Evolutionary conservation across 2,329 filamentous ascomycete genomes (phyloP).

Genomic region (Botrytis pseudocinerea): DNA sequence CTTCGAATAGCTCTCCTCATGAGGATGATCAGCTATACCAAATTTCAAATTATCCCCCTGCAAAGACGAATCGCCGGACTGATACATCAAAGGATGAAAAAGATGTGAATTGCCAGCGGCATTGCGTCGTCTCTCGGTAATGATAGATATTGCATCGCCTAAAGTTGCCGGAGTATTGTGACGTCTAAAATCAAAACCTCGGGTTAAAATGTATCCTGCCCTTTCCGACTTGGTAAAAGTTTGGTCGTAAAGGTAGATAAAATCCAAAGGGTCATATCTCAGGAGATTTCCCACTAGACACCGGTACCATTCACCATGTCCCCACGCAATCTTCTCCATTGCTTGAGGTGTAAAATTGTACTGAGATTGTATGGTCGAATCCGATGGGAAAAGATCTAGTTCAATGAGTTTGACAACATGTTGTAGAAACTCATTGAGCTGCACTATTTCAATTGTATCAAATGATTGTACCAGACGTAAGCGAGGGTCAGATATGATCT

Average conservation of each 20-base stretch:
- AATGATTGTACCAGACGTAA: slow-evolving; percentile 37
- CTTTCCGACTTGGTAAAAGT: slow-evolving; percentile 37
- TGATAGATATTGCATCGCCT: slow-evolving; percentile 1
- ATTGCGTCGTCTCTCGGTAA: slow-evolving; percentile 7
- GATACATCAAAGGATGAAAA: slow-evolving; percentile 1
- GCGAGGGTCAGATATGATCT: slow-evolving; percentile 33
- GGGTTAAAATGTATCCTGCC: slow-evolving; percentile 32
- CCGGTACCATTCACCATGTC: slow-evolving; percentile 34
- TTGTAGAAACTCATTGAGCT: slow-evolving; percentile 37
- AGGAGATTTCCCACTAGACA: slow-evolving; percentile 34
- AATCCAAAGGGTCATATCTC: slow-evolving; percentile 35
- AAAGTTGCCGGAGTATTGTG: slow-evolving; percentile 36
- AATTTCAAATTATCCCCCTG: slow-evolving; percentile 17
- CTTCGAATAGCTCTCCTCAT: slow-evolving; percentile 9
- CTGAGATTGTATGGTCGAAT: slow-evolving; percentile 35
- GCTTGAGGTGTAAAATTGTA: slow-evolving; percentile 32
- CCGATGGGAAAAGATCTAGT: slow-evolving; percentile 38
- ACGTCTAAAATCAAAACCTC: slow-evolving; percentile 30
- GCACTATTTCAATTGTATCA: slow-evolving; percentile 35
- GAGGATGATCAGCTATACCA: slow-evolving; percentile 19
- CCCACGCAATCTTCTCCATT: slow-evolving; percentile 39
- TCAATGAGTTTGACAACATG: slow-evolving; percentile 37
- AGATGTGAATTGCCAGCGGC: neutral
- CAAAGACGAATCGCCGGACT: slow-evolving; percentile 4
- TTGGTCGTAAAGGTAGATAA: slow-evolving; percentile 37